Percentiles rank a stretch among this genome's conserved stretches.
Evolutionary conservation across 371 early-diverging fungal genomes (phyloP).

Genomic region (Nematocida sp.): DNA sequence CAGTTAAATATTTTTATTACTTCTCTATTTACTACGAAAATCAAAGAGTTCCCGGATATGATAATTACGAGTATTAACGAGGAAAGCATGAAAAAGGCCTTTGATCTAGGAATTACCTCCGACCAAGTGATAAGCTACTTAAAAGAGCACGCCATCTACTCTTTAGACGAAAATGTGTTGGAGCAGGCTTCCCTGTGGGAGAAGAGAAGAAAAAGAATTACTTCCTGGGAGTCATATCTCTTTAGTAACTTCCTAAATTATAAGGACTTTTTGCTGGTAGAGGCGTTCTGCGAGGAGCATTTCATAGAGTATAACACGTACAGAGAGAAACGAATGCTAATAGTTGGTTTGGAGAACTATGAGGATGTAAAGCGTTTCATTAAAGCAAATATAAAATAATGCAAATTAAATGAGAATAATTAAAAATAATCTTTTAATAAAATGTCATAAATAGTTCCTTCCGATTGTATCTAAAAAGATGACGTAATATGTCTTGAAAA

Average conservation of each 20-base stretch:
- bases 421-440: not conserved
- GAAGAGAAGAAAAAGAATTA: constrained; percentile 80
- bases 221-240: constrained; percentile 69
- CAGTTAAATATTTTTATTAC: constrained; percentile 91
- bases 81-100: constrained; percentile 79
- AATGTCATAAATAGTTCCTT: not conserved
- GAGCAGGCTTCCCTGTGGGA: constrained; percentile 96
- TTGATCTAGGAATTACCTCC: constrained; percentile 84
- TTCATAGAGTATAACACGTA: constrained; percentile 31
- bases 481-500: not conserved
- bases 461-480: not conserved
- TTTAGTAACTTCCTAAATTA: constrained; percentile 74
- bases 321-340: constrained; percentile 59
- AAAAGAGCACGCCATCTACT: constrained; percentile 25
- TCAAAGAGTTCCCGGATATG: constrained; percentile 83
- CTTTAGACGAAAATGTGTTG: constrained; percentile 78
- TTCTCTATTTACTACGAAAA: constrained; percentile 77
- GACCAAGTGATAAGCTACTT: constrained; percentile 72
- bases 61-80: constrained; percentile 82
- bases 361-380: constrained; percentile 60
- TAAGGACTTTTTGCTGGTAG: constrained; percentile 60
- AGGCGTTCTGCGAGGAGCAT: constrained; percentile 45
- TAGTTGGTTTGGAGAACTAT: constrained; percentile 57
- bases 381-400: constrained; percentile 53
- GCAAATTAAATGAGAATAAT: not conserved